Percentiles rank a stretch among this genome's conserved stretches.
These are phyloP conservation scores for Cutaneotrichosporon sp. DNA, from an alignment of 1,284 basidiomycete species.

Conservation along the genomic window DNA sequence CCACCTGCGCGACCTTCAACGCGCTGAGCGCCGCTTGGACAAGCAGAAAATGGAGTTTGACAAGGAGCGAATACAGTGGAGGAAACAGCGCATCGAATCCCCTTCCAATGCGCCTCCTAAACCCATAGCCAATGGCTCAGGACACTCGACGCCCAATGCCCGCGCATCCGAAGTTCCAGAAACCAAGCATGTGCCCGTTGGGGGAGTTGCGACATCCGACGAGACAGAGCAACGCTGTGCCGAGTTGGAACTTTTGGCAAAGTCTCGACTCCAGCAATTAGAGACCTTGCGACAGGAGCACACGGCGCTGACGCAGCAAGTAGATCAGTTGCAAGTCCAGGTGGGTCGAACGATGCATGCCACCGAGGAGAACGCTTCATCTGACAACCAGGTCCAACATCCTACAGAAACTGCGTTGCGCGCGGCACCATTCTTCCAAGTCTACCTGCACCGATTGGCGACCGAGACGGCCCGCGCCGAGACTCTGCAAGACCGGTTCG, in stretches of 20 bases:
- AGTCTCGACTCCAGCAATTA: slow-evolving; percentile 30
- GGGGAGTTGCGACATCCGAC: not conserved
- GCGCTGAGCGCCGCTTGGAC: slow-evolving; percentile 67
- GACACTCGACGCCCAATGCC: slow-evolving; percentile 54
- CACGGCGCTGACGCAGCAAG: slow-evolving; percentile 30
- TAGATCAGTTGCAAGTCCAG: slow-evolving; percentile 30
- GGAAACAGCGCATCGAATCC: slow-evolving; percentile 6
- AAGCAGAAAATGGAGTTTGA: slow-evolving; percentile 62
- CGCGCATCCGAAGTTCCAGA: slow-evolving; percentile 1
- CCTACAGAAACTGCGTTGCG: slow-evolving; percentile 37
- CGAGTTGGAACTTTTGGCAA: slow-evolving; percentile 34
- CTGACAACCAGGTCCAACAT: slow-evolving; percentile 25
- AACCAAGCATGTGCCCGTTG: not conserved
- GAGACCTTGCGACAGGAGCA: slow-evolving; percentile 29
- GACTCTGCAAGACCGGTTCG: slow-evolving; percentile 28
- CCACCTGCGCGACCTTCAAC: slow-evolving; percentile 58
- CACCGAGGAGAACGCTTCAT: not conserved
- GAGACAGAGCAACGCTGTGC: slow-evolving; percentile 25
- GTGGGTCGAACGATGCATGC: too few relatives aligned
- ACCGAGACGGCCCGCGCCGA: slow-evolving; percentile 31
- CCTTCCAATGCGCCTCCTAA: slow-evolving; percentile 19
- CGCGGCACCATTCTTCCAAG: slow-evolving; percentile 42
- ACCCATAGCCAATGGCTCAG: slow-evolving; percentile 55
- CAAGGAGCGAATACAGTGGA: slow-evolving; percentile 52
- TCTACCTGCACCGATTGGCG: slow-evolving; percentile 39